phyloP scores from a whole-genome alignment of 495 filamentous ascomycete species.

The Bombardia bombarda region DNA sequence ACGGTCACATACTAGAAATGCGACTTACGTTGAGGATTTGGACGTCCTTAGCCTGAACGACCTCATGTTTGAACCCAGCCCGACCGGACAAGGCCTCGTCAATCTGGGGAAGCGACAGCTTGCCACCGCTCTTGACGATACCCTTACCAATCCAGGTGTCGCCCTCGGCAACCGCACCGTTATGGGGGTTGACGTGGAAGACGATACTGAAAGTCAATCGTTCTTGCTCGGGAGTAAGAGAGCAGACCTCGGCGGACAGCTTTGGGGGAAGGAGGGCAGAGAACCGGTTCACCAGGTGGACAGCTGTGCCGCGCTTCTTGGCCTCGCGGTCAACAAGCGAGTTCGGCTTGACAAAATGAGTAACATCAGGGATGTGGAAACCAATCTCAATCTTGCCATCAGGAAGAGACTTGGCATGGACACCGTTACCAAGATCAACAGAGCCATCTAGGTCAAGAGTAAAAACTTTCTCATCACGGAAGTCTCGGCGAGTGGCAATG shows the following conservation, averaged over 20 bases:
- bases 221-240: conserved; percentile 76
- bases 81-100: conserved; percentile 65
- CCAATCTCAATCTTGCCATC: conserved; percentile 90
- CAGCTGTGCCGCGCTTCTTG: conserved; percentile 94
- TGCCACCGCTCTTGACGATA: conserved; percentile 83
- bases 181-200: conserved; percentile 74
- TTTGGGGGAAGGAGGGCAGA: conserved; percentile 86
- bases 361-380: conserved; percentile 90
- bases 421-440: conserved; percentile 80
- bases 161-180: conserved; percentile 68
- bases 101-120: conserved; percentile 74
- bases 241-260: conserved; percentile 79
- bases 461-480: conserved; percentile 83
- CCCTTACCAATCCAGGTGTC: conserved; percentile 91
- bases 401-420: conserved; percentile 74
- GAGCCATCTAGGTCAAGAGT: conserved; percentile 81
- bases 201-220: conserved; percentile 88
- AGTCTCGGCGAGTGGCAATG: conserved; percentile 74
- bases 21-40: conserved; percentile 62
- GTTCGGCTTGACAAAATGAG: conserved; percentile 94
- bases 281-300: conserved; percentile 83
- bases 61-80: conserved; percentile 48
- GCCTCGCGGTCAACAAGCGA: conserved; percentile 95
- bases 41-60: conserved; percentile 61
- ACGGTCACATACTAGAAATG: neutral